Evolutionary conservation across 2,329 filamentous ascomycete species (phyloP), one percentile per base, ranked within the genome.

Genomic region (Cytospora piceicola): DNA sequence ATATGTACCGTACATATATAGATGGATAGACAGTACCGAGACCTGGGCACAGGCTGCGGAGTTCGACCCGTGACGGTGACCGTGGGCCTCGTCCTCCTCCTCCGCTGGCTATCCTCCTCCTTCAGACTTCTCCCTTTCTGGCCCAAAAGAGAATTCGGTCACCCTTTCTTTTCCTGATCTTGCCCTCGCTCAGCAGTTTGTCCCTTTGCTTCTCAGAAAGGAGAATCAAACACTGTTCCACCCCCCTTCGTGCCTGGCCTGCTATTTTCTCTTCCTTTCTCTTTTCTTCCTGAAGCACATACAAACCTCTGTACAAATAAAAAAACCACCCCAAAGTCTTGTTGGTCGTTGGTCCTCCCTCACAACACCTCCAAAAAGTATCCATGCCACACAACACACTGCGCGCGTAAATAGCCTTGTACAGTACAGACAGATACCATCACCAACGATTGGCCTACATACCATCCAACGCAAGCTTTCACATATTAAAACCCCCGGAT

Each of bases 231-330:
- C 53, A 36, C 27, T 30, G 36, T 57, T 30, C 52, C 27, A 56
- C 17, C 12, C n/a, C 53, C 27, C 42, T 22, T 36, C 39, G 1
- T 27, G 54, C 34, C 39, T 42, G 36, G 30, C 30, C 51, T 62
- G 52, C 55, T 57, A 24, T 17, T 27, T 59, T 63, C 49, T 58
- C 51, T n/a, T 46, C 58, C 63, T 60, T 65, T 65, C 63, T 65
- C 46, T 32, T 64, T 57, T 66, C 62, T 66, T 62, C 64, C 62
- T 66, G 63, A 66, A 70, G 70, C 71, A 70, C 68, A 70, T 72
- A 63, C 53, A 52, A 30, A 46, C 39, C 8, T 24, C 7, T 53
- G 64, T 68, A 69, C 65, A 55, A 60, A 59, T n/a, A 20, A 54
- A 51, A 59, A n/a, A 17, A 54, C 27, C 30, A 59, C 51, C 52